These are phyloP conservation scores for Colletotrichum coccodes DNA, from an alignment of 2,329 filamentous ascomycete species.

Conservation along the genomic window DNA sequence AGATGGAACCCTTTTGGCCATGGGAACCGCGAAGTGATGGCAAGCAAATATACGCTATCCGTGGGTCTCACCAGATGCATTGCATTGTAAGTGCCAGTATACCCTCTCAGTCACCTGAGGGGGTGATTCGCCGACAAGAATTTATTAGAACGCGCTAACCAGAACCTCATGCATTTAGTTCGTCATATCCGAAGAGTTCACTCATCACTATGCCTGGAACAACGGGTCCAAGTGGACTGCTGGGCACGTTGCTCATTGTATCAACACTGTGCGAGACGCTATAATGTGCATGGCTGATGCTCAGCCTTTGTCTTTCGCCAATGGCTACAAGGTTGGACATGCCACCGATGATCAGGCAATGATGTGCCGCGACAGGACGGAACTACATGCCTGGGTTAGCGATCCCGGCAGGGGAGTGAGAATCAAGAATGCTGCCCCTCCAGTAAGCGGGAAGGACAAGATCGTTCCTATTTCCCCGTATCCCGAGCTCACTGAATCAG, in stretches of 20 bases:
- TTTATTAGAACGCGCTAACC: too few species aligned
- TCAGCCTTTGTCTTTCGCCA: background rate
- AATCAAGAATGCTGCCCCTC: background rate
- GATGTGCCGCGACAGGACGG: background rate
- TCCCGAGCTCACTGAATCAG: background rate
- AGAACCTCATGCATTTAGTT: too few species aligned
- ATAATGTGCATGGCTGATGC: background rate
- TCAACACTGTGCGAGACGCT: background rate
- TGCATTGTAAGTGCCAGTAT: background rate
- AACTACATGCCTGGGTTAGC: background rate
- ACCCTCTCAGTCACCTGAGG: too few species aligned
- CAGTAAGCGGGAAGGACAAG: background rate
- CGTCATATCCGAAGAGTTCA: background rate
- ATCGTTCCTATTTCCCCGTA: background rate
- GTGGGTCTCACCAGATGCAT: background rate
- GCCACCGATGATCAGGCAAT: background rate
- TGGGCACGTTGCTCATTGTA: background rate
- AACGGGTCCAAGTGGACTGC: background rate
- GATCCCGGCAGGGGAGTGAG: background rate
- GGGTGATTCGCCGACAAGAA: too few species aligned
- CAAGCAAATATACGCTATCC: background rate
- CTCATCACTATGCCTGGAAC: background rate
- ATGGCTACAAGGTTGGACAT: background rate
- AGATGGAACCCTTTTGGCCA: background rate
- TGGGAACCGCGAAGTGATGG: background rate